Conservation (phyloP, 2,329 filamentous ascomycete species). For the Colletotrichum caudatum region DNA sequence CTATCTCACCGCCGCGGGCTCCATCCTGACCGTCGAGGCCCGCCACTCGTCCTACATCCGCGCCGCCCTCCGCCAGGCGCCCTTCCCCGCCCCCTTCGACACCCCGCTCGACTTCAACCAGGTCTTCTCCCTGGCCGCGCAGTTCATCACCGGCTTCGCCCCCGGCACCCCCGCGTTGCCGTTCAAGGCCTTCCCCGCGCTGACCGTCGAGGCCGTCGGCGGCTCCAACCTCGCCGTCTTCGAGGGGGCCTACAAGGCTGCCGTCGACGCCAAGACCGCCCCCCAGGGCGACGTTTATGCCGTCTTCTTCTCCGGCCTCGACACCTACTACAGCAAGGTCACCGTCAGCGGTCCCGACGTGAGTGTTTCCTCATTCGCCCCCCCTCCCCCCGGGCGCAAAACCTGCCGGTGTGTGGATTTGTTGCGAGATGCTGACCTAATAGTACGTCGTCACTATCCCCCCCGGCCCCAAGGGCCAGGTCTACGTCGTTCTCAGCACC, state of each 20-base stretch:
- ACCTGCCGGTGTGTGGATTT: constrained; percentile 22
- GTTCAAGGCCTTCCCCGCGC: constrained; percentile 69
- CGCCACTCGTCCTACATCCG: constrained; percentile 74
- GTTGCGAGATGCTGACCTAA: constrained; percentile 39
- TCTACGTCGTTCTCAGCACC: constrained; percentile 54
- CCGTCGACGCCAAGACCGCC: constrained; percentile 34
- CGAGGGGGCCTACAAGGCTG: constrained; percentile 43
- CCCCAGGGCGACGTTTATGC: constrained; percentile 46
- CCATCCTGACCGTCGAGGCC: constrained; percentile 74
- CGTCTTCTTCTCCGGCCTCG: constrained; percentile 50
- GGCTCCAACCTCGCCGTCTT: constrained; percentile 45
- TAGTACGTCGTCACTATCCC: constrained; percentile 46
- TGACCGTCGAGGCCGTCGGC: constrained; percentile 51
- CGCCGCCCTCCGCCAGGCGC: constrained; percentile 58
- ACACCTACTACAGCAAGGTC: constrained; percentile 43
- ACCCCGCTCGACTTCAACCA: constrained; percentile 67
- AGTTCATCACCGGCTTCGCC: constrained; percentile 71
- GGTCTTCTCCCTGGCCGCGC: constrained; percentile 73
- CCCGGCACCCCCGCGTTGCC: constrained; percentile 65
- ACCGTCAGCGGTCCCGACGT: constrained; percentile 32
- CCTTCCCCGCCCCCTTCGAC: constrained; percentile 72
- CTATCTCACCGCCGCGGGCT: constrained; percentile 71
- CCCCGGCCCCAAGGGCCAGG: constrained; percentile 52
- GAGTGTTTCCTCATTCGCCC: constrained; percentile 43
- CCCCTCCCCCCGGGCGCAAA: constrained; percentile 43